Evolutionary conservation across 139 green algal species (phyloP).

Genomic region (Picochlorum sp.): DNA sequence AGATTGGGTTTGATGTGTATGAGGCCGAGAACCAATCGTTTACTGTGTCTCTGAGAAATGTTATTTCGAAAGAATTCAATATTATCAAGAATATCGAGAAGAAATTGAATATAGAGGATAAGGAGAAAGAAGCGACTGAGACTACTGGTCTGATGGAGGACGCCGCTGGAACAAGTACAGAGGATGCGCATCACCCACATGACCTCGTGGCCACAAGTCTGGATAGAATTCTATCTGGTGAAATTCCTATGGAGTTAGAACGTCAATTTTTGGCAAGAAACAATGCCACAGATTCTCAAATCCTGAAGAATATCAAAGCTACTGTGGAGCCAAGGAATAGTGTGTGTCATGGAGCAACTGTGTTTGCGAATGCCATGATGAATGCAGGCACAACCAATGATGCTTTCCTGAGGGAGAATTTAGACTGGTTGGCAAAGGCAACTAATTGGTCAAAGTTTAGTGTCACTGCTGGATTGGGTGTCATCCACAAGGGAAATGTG

Average conservation of each 20-base stretch:
- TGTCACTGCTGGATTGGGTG: constrained; percentile 92
- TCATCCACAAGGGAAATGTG: constrained; percentile 94
- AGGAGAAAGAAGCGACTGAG: constrained; percentile 30
- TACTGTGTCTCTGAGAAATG: constrained; percentile 30
- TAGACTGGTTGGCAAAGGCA: constrained; percentile 90
- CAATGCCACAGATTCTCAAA: constrained; percentile 68
- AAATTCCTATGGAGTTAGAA: constrained; percentile 75
- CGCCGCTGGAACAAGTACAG: constrained; percentile 13
- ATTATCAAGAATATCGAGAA: background rate
- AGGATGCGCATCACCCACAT: background rate
- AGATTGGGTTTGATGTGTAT: constrained; percentile 95
- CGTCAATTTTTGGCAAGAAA: constrained; percentile 91
- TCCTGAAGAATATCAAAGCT: constrained; percentile 88
- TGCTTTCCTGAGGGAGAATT: constrained; percentile 90
- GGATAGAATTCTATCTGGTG: constrained; percentile 65
- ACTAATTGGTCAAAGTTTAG: constrained; percentile 99
- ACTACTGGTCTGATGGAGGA: background rate
- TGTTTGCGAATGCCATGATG: constrained; percentile 94
- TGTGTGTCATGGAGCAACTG: constrained; percentile 85
- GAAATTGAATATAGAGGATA: constrained; percentile 6
- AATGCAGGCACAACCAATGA: constrained; percentile 92
- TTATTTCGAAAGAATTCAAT: constrained; percentile 7
- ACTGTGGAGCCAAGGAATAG: constrained; percentile 62
- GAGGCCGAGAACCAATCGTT: constrained; percentile 93
- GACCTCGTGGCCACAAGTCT: background rate